Conservation (phyloP, 2,329 filamentous ascomycete species). For the Sporothrix globosa region DNA sequence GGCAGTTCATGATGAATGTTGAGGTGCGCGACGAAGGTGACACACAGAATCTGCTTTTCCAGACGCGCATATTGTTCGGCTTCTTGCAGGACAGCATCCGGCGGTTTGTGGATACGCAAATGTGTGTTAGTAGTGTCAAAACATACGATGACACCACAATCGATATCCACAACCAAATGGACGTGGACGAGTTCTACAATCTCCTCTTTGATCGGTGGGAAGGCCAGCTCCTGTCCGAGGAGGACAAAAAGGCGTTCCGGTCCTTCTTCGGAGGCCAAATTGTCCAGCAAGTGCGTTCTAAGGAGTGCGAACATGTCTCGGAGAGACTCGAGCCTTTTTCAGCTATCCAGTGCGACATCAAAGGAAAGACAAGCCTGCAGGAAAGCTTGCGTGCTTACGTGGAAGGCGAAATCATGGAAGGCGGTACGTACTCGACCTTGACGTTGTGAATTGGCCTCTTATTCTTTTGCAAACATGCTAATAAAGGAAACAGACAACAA, state of each 20-base stretch:
- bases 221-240: constrained; percentile 68
- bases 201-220: constrained; percentile 91
- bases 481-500: constrained; percentile 71
- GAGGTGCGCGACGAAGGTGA: constrained; percentile 57
- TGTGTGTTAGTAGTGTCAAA: constrained; percentile 74
- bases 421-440: constrained; percentile 55
- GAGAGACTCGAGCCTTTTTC: constrained; percentile 89
- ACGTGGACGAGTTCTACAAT: constrained; percentile 97
- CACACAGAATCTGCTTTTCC: constrained; percentile 69
- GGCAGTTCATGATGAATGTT: constrained; percentile 77
- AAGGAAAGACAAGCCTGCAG: constrained; percentile 79
- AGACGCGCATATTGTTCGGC: constrained; percentile 81
- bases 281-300: constrained; percentile 93
- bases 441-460: not conserved
- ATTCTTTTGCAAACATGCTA: not conserved
- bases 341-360: constrained; percentile 94
- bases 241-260: constrained; percentile 73
- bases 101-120: constrained; percentile 72
- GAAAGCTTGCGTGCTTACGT: constrained; percentile 95
- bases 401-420: constrained; percentile 94
- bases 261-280: constrained; percentile 89
- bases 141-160: constrained; percentile 82
- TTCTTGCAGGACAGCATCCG: constrained; percentile 81
- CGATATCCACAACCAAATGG: constrained; percentile 90
- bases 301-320: constrained; percentile 91